Evolutionary conservation across 2,329 filamentous ascomycete species (phyloP).

Genomic region (Diaporthe sp.): DNA sequence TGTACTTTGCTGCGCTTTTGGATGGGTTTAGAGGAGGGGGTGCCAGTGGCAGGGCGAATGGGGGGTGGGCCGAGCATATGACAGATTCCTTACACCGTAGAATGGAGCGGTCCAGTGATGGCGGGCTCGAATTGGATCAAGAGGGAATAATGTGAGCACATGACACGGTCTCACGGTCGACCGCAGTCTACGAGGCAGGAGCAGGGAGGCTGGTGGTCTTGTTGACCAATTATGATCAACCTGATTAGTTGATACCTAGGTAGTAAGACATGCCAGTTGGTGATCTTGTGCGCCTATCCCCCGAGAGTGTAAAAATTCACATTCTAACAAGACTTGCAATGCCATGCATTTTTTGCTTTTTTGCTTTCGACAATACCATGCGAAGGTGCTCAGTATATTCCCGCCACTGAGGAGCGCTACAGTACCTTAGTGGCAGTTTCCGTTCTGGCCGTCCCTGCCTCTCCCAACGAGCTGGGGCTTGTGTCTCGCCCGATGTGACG

Average conservation of each 20-base stretch:
- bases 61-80: neutral
- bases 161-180: neutral
- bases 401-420: no score
- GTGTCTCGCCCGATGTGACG: neutral
- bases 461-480: neutral
- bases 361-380: conserved; percentile 1
- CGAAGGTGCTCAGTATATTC: neutral
- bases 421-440: neutral
- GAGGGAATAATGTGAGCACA: neutral
- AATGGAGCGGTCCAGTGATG: neutral
- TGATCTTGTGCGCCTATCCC: conserved; percentile 3
- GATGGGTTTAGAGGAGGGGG: neutral
- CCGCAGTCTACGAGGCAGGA: neutral
- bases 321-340: conserved; percentile 17
- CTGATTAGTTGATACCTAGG: no score
- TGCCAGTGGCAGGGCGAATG: neutral
- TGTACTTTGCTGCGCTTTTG: neutral
- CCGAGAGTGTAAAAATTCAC: neutral
- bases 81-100: neutral
- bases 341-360: conserved; percentile 26
- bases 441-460: neutral
- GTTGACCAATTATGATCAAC: neutral
- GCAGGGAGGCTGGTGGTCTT: neutral
- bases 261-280: neutral
- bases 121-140: neutral